Percentiles rank a stretch among this genome's conserved stretches.
These are phyloP conservation scores for Amaranthus hypochondriacus DNA, from an alignment of 148 eudicot genomes.

Conservation along the genomic window DNA sequence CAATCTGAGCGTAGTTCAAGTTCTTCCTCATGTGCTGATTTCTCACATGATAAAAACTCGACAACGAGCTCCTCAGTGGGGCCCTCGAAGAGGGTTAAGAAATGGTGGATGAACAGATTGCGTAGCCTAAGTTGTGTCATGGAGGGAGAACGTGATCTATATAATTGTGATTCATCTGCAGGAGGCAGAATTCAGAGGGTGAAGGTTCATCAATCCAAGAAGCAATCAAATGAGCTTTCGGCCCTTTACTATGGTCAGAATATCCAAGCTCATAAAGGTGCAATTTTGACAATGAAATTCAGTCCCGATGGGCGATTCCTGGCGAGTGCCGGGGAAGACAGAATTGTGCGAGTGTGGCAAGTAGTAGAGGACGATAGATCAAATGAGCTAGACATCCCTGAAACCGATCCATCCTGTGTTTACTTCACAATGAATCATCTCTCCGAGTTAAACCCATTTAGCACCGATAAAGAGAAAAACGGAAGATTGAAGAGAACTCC, in stretches of 20 bases:
- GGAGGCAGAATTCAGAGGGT: conserved; percentile 50
- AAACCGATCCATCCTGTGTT: conserved; percentile 62
- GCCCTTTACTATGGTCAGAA: conserved; percentile 75
- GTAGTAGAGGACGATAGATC: conserved; percentile 69
- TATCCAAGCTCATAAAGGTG: conserved; percentile 79
- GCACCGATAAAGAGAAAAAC: conserved; percentile 42
- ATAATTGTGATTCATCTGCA: conserved; percentile 22
- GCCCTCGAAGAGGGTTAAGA: conserved; percentile 39
- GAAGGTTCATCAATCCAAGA: conserved; percentile 53
- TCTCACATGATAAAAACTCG: conserved; percentile 17
- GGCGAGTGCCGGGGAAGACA: conserved; percentile 90
- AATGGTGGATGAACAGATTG: conserved; percentile 48
- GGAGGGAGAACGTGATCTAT: conserved; percentile 31
- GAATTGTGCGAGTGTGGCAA: conserved; percentile 78
- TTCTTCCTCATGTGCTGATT: conserved; percentile 32
- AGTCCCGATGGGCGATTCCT: conserved; percentile 73
- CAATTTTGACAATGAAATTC: conserved; percentile 83
- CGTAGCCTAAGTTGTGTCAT: conserved; percentile 46
- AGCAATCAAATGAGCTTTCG: conserved; percentile 66
- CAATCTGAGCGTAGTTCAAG: conserved; percentile 24
- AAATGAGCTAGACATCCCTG: conserved; percentile 59
- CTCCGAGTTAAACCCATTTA: conserved; percentile 53
- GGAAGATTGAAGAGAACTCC: conserved; percentile 39
- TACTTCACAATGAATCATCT: conserved; percentile 70
- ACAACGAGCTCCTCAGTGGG: conserved; percentile 19